A percentile compares a stretch with the other conserved stretches of the same genome.
Conservation (phyloP, 176 grass and related monocot genomes). For the Oryza punctata region DNA sequence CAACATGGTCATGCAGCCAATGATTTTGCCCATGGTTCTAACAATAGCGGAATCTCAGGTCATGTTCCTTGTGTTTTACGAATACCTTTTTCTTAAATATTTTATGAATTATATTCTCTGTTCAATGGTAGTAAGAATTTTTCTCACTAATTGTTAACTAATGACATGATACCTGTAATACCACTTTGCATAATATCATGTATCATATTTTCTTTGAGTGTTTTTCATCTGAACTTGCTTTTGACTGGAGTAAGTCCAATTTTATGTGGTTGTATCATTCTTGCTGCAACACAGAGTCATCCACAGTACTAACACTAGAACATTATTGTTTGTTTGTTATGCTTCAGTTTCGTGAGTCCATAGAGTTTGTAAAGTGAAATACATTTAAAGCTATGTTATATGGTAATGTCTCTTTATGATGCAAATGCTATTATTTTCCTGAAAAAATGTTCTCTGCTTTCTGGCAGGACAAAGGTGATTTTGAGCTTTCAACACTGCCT, state of each 20-base stretch:
- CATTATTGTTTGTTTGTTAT: neutral
- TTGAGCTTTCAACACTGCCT: conserved; percentile 94
- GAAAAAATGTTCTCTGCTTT: conserved; percentile 8
- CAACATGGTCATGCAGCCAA: conserved; percentile 96
- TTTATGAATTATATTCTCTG: conserved; percentile 16
- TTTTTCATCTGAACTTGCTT: conserved; percentile 27
- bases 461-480: conserved; percentile 89
- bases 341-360: neutral
- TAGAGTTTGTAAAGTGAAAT: conserved; percentile 17
- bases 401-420: neutral
- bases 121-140: conserved; percentile 13
- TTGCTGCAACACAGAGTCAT: neutral
- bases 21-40: conserved; percentile 99
- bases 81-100: conserved; percentile 11
- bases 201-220: conserved; percentile 1
- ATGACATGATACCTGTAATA: neutral
- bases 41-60: conserved; percentile 96
- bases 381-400: conserved; percentile 25
- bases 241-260: neutral
- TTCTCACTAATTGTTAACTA: neutral
- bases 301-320: neutral
- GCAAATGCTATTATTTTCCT: neutral
- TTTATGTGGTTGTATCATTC: neutral
- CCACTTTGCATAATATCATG: neutral
- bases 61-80: conserved; percentile 22